A percentile compares a stretch with the other conserved stretches of the same genome.
Conservation (phyloP, 805 yeast genomes). For the Kodamaea leandrae region DNA sequence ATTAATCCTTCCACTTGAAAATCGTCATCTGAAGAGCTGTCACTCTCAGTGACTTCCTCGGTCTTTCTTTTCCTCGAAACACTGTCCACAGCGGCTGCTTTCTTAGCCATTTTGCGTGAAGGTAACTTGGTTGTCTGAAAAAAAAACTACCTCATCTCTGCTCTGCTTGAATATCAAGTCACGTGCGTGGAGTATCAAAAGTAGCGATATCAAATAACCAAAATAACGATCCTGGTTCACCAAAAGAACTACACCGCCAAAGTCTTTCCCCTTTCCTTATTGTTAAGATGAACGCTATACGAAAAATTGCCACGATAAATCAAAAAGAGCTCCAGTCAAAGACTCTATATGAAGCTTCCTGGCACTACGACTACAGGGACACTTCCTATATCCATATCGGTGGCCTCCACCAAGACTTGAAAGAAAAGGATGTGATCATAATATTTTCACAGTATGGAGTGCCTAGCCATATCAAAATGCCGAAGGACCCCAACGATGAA, state of each 20-base stretch:
- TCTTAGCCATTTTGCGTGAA: slow-evolving; percentile 11
- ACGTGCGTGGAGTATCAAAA: no score
- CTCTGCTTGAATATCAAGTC: background rate
- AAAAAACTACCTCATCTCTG: slow-evolving; percentile 10
- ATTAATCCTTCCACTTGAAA: slow-evolving; percentile 38
- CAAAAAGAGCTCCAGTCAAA: slow-evolving; percentile 64
- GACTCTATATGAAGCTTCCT: slow-evolving; percentile 62
- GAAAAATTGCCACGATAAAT: slow-evolving; percentile 54
- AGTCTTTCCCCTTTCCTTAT: background rate
- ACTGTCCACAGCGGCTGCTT: slow-evolving; percentile 10
- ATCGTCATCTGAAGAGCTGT: slow-evolving; percentile 30
- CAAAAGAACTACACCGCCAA: no score
- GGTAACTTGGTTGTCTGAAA: slow-evolving; percentile 3
- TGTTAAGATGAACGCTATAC: slow-evolving; percentile 36
- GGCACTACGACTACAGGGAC: slow-evolving; percentile 85
- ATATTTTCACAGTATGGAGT: slow-evolving; percentile 88
- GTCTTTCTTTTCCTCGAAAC: slow-evolving; percentile 15
- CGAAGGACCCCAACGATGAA: slow-evolving; percentile 55
- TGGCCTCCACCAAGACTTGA: slow-evolving; percentile 58
- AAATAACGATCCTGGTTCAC: background rate
- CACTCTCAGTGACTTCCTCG: slow-evolving; percentile 22
- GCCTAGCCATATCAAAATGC: slow-evolving; percentile 71
- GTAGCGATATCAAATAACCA: background rate
- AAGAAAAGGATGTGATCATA: slow-evolving; percentile 71
- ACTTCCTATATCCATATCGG: slow-evolving; percentile 80